Conservation (phyloP, 495 filamentous ascomycete species). For the Penicillium verhagenii region DNA sequence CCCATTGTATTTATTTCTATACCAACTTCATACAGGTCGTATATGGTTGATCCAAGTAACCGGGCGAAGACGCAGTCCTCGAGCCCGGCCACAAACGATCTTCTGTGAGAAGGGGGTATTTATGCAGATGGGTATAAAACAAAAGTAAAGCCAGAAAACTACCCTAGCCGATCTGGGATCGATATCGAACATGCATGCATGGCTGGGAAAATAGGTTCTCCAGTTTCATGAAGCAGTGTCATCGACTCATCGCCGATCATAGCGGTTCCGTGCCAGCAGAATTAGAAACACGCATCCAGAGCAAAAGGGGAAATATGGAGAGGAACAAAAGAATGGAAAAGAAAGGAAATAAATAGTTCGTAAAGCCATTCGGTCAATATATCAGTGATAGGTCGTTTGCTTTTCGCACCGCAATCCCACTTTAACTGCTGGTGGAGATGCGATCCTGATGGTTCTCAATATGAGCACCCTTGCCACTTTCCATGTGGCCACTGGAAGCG, state of each 20-base stretch:
- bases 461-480: slow-evolving; percentile 26
- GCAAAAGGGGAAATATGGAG: too few species aligned
- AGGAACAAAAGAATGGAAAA: too few species aligned
- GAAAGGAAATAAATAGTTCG: background rate
- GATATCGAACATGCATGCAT: too few species aligned
- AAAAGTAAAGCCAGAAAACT: slow-evolving; percentile 1
- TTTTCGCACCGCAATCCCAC: background rate
- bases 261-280: slow-evolving; percentile 8
- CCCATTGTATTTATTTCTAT: background rate
- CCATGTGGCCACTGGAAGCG: slow-evolving; percentile 17
- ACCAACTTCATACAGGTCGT: slow-evolving; percentile 11
- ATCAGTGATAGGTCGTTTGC: background rate
- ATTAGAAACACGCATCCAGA: slow-evolving; percentile 2
- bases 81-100: background rate
- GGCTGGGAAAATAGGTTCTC: too few species aligned
- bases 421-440: slow-evolving; percentile 2
- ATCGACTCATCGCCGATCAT: background rate
- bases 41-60: background rate
- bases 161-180: background rate
- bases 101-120: slow-evolving; percentile 4
- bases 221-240: background rate
- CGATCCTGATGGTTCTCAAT: slow-evolving; percentile 18
- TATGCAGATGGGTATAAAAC: slow-evolving; percentile 14
- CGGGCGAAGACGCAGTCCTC: background rate
- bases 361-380: background rate